Evolutionary conservation across 2,329 filamentous ascomycete genomes (phyloP).

Genomic region (Sclerotinia trifoliorum): DNA sequence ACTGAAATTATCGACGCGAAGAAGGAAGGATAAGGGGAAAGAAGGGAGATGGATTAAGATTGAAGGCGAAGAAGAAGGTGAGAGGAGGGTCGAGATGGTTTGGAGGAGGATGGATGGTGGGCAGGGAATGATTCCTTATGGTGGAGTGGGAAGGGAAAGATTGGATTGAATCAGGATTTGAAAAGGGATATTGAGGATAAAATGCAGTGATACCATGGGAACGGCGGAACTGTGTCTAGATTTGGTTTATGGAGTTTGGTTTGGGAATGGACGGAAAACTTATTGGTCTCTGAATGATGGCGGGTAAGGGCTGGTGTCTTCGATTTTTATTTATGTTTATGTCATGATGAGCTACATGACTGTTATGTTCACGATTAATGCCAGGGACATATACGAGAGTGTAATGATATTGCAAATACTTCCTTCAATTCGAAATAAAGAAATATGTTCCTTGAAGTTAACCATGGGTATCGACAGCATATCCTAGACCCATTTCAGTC

Average conservation of each 20-base stretch:
- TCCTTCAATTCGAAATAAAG: neutral
- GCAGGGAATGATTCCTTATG: constrained; percentile 20
- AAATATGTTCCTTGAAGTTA: neutral
- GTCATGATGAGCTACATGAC: neutral
- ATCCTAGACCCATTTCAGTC: neutral
- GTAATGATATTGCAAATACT: neutral
- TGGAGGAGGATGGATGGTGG: constrained; percentile 21
- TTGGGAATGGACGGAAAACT: neutral
- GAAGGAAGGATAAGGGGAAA: neutral
- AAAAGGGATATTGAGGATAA: neutral
- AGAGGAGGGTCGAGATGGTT: constrained; percentile 17
- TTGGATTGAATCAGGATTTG: constrained; percentile 5
- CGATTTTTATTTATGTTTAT: too few relatives aligned
- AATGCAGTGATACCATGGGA: neutral
- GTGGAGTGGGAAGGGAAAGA: constrained; percentile 18
- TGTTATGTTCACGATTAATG: neutral
- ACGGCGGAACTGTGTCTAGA: neutral
- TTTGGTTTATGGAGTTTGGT: neutral
- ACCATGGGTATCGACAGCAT: neutral
- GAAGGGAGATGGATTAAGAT: constrained; percentile 19
- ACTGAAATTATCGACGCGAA: neutral
- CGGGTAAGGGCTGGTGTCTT: neutral
- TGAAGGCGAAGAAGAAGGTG: constrained; percentile 17
- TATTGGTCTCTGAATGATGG: neutral
- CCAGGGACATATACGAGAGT: neutral